Evolutionary conservation across 371 early-diverging fungal genomes (phyloP).

Genomic region (Mycotypha africana): DNA sequence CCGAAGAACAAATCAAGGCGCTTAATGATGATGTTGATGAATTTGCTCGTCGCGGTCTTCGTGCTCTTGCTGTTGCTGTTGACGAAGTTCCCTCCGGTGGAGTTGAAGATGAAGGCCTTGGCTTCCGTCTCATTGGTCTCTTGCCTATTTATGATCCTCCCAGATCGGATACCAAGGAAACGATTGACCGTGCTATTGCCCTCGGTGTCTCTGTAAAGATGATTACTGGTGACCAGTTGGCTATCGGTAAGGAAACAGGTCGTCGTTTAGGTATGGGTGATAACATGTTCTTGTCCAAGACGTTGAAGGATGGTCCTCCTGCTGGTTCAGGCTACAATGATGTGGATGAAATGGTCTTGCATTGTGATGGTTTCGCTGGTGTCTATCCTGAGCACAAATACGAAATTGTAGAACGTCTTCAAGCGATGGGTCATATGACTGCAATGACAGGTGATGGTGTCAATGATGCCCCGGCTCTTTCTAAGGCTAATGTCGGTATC

Average conservation of each 20-base stretch:
- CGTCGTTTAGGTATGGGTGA: slow-evolving; percentile 72
- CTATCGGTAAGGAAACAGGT: slow-evolving; percentile 88
- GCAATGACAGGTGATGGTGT: slow-evolving; percentile 97
- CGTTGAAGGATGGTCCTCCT: slow-evolving; percentile 70
- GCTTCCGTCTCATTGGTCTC: slow-evolving; percentile 60
- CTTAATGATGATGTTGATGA: slow-evolving; percentile 69
- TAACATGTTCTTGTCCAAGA: slow-evolving; percentile 70
- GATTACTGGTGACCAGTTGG: slow-evolving; percentile 95
- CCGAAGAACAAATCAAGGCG: slow-evolving; percentile 51
- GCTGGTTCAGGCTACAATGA: slow-evolving; percentile 66
- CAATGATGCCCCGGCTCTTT: slow-evolving; percentile 94
- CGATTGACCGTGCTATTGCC: slow-evolving; percentile 78
- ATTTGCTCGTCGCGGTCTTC: slow-evolving; percentile 80
- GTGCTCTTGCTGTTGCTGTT: slow-evolving; percentile 75
- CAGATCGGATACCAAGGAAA: slow-evolving; percentile 76
- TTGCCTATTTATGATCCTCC: slow-evolving; percentile 90
- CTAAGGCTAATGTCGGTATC: slow-evolving; percentile 79
- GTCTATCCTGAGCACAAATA: slow-evolving; percentile 94
- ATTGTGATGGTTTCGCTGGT: slow-evolving; percentile 86
- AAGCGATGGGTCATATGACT: slow-evolving; percentile 75
- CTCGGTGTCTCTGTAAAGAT: slow-evolving; percentile 93
- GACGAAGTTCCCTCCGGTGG: slow-evolving; percentile 56
- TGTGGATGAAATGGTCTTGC: slow-evolving; percentile 76
- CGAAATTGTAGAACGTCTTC: slow-evolving; percentile 89
- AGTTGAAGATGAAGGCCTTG: slow-evolving; percentile 43